Percentiles rank a stretch among this genome's conserved stretches.
Conservation (phyloP, 129 eudicot species). For the Chrysanthemum lavandulifolium region DNA sequence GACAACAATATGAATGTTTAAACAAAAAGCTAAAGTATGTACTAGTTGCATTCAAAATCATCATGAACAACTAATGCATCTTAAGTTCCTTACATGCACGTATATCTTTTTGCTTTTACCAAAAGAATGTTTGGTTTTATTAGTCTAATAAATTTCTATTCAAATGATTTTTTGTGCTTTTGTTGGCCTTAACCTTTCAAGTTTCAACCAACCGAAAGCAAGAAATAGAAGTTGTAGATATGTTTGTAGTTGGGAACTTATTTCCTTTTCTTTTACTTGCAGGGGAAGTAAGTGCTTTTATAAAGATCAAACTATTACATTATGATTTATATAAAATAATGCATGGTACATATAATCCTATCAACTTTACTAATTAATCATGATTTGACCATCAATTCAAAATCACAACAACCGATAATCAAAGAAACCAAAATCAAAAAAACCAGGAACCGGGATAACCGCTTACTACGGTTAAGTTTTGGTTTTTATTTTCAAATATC, state of each 20-base stretch:
- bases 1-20: not conserved
- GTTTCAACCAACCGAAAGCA: slow-evolving; percentile 14
- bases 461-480: no score
- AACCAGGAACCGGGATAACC: no score
- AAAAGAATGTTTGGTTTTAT: not conserved
- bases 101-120: no score
- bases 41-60: not conserved
- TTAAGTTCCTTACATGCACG: not conserved
- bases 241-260: slow-evolving; percentile 1
- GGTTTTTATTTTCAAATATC: no score
- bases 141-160: not conserved
- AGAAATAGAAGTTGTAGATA: slow-evolving; percentile 6
- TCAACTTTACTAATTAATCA: no score
- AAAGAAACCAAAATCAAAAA: no score
- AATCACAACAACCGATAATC: no score
- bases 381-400: no score
- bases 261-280: slow-evolving; percentile 21
- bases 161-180: not conserved
- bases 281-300: slow-evolving; percentile 15
- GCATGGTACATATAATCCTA: no score
- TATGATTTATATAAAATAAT: no score
- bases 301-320: no score
- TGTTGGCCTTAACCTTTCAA: not conserved
- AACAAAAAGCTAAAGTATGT: not conserved
- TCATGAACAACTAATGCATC: not conserved